phyloP scores from a whole-genome alignment of 352 stramenopile genomes.

The Thalassiosira ordinaria region DNA sequence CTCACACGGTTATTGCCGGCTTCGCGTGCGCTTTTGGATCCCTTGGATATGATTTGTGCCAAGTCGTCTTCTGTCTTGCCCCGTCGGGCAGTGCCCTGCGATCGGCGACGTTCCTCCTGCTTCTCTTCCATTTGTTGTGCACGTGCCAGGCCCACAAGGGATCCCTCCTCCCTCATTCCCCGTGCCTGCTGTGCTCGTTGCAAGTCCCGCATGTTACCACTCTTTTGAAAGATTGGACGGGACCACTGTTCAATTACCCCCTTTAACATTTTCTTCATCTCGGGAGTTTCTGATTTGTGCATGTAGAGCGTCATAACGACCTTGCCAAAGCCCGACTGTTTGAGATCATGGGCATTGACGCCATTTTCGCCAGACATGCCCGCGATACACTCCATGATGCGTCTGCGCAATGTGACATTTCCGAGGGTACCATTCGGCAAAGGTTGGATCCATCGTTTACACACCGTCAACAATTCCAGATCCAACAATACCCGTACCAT shows the following conservation, averaged over 20 bases:
- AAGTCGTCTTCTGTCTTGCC: conserved; percentile 47
- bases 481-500: conserved; percentile 79
- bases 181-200: conserved; percentile 67
- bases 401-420: conserved; percentile 80
- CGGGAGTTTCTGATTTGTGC: conserved; percentile 81
- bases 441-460: conserved; percentile 82
- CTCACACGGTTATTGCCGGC: conserved; percentile 76
- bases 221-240: conserved; percentile 86
- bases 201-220: conserved; percentile 83
- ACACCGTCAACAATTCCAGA: conserved; percentile 71
- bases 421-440: conserved; percentile 75
- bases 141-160: conserved; percentile 35
- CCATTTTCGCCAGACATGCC: conserved; percentile 71
- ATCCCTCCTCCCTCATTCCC: conserved; percentile 28
- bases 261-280: conserved; percentile 78
- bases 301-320: conserved; percentile 83
- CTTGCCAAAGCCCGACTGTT: conserved; percentile 81
- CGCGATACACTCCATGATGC: conserved; percentile 67
- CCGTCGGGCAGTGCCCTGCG: not conserved
- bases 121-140: conserved; percentile 22
- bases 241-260: conserved; percentile 85
- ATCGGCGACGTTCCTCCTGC: conserved; percentile 30
- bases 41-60: conserved; percentile 44
- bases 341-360: conserved; percentile 74
- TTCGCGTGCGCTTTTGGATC: conserved; percentile 28